Evolutionary conservation across 257 asterid species (phyloP), one percentile per base, ranked within the genome.

Genomic region (Solanum microdontum): DNA sequence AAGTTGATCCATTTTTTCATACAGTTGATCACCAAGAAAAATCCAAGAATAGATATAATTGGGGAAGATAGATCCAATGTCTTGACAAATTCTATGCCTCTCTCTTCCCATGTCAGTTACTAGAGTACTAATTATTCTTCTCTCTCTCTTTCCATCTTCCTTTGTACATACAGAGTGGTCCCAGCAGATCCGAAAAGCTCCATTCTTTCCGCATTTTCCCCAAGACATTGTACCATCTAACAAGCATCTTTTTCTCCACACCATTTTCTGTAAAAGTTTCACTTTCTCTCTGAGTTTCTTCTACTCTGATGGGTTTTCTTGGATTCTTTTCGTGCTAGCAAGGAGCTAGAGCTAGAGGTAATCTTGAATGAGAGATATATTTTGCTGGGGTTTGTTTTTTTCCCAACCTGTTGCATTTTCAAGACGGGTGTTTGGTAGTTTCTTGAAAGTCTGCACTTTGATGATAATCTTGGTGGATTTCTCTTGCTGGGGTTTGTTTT

Each of bases 21-120:
- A 39, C 77, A 32, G 23, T 40, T 37, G 23, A 21, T 36, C 32
- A 66, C 32, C 13, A 8, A 64, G 83, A 88, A 87, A 87, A 73
- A 75, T 87, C 87, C 73, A 84, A 87, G 62, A 45, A 17, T 23
- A 88, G 89, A 83, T 77, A 88, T 58, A 84, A 68, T 40, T 40
- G 79, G 13, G 45, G 87, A 39, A 70, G 34, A 39, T 75, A 79
- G 94, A 88, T 84, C 94, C 94, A 90, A 88, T 51, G 34, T 85
- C 90, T 91, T 94, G 95, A 94, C 95, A 93, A 93, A 92, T 93
- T 96, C 95, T 86, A 91, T 90, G 91, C 91, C 95, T 89, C 82
- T 75, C 37, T 37, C 97, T 93, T 93, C 94, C 87, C 87, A 88
- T 84, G 88, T 88, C 92, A 94, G 94, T 90, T 90, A 89, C 84